A percentile compares a stretch with the other conserved stretches of the same genome.
Evolutionary conservation across 345 rosid species (phyloP).

Genomic region (Punica granatum): DNA sequence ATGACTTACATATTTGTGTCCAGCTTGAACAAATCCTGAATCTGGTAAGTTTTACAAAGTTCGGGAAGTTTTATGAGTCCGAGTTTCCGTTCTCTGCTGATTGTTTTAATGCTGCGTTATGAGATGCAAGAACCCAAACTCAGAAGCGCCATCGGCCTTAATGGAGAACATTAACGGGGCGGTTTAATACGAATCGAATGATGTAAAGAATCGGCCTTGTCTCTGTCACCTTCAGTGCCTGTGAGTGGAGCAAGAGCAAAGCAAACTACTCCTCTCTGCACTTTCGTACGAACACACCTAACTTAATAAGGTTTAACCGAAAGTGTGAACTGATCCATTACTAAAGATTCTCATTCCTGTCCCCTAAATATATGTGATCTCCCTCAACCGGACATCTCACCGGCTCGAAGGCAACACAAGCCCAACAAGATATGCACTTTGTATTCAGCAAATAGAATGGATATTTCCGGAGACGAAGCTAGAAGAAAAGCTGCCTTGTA

Average conservation of each 20-base stretch:
- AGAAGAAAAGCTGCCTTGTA: constrained; percentile 23
- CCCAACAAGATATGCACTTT: too few species aligned
- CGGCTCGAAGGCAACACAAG: too few species aligned
- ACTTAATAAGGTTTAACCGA: neutral
- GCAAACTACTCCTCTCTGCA: constrained; percentile 1
- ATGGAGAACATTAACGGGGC: neutral
- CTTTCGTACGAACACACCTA: neutral
- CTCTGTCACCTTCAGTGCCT: neutral
- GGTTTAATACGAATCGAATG: neutral
- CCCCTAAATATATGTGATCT: too few species aligned
- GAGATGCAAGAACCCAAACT: too few species aligned
- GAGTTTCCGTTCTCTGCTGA: too few species aligned
- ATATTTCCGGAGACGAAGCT: constrained; percentile 6
- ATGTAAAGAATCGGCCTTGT: neutral
- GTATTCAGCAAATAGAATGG: neutral
- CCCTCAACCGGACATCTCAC: too few species aligned
- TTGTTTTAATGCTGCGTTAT: too few species aligned
- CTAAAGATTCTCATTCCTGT: neutral
- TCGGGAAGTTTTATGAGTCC: too few species aligned
- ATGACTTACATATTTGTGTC: neutral
- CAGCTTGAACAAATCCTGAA: too few species aligned
- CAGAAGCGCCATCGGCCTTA: too few species aligned
- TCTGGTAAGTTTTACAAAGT: too few species aligned
- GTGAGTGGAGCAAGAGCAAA: constrained; percentile 9
- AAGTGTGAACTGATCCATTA: neutral